phyloP scores from a whole-genome alignment of 805 yeast species.

The Kockiozyma suomiensis region DNA sequence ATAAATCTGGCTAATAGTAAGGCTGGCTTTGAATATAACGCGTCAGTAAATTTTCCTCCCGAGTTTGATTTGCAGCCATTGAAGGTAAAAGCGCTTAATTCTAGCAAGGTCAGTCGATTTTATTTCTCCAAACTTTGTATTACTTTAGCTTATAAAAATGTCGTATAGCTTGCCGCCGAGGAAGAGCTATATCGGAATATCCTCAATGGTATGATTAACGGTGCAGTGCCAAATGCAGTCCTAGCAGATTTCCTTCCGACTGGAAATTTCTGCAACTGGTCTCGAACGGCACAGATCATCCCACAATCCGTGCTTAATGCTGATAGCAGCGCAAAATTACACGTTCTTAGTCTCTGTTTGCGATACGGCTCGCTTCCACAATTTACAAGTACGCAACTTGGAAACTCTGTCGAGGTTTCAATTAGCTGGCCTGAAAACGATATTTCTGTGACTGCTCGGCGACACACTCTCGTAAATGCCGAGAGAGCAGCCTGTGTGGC shows the following conservation, averaged over 20 bases:
- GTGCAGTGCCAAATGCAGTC: background rate
- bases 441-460: conserved; percentile 1
- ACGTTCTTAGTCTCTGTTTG: conserved; percentile 21
- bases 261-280: conserved; percentile 13
- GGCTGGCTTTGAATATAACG: background rate
- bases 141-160: no score
- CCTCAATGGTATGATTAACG: background rate
- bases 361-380: conserved; percentile 25
- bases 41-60: background rate
- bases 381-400: background rate
- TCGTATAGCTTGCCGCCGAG: background rate
- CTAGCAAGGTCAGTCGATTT: background rate
- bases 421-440: conserved; percentile 21
- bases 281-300: background rate
- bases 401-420: background rate
- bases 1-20: background rate
- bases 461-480: conserved; percentile 4
- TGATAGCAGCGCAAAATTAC: conserved; percentile 19
- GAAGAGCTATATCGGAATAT: background rate
- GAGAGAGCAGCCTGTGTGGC: conserved; percentile 17
- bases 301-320: background rate
- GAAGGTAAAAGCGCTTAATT: background rate
- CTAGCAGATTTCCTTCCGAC: conserved; percentile 14
- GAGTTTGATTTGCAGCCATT: background rate
- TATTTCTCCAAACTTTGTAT: no score